phyloP scores from a whole-genome alignment of 2,329 filamentous ascomycete genomes.

The Aspergillus felis region DNA sequence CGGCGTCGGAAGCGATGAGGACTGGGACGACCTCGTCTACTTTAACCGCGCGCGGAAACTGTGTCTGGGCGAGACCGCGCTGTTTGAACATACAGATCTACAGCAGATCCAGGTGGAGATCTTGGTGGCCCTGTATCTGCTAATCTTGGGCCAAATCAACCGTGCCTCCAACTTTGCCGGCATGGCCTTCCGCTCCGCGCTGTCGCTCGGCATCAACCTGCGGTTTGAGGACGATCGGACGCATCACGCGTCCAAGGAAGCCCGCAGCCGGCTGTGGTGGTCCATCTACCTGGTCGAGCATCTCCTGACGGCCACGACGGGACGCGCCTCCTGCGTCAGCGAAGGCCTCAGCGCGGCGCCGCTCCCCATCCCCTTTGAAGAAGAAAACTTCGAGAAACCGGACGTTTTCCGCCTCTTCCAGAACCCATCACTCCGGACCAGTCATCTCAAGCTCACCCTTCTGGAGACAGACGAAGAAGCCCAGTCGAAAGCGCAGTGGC shows the following conservation, averaged over 20 bases:
- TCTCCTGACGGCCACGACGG: slow-evolving; percentile 40
- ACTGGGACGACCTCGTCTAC: slow-evolving; percentile 37
- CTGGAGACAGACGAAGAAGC: slow-evolving; percentile 20
- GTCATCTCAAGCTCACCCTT: slow-evolving; percentile 24
- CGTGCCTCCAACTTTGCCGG: slow-evolving; percentile 40
- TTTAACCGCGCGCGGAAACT: slow-evolving; percentile 39
- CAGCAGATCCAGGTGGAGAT: slow-evolving; percentile 42
- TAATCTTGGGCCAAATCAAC: slow-evolving; percentile 40
- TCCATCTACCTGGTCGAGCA: slow-evolving; percentile 41
- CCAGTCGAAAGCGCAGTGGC: slow-evolving; percentile 15
- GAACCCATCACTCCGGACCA: slow-evolving; percentile 14
- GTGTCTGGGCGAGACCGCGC: slow-evolving; percentile 30
- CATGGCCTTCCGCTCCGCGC: slow-evolving; percentile 38
- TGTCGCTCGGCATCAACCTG: slow-evolving; percentile 41
- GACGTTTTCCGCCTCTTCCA: slow-evolving; percentile 24
- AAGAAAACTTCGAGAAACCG: slow-evolving; percentile 29
- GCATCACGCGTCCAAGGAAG: slow-evolving; percentile 37
- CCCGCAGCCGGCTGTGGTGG: slow-evolving; percentile 42
- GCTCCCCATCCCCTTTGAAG: slow-evolving; percentile 35
- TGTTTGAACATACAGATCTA: slow-evolving; percentile 40
- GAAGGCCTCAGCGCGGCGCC: slow-evolving; percentile 37
- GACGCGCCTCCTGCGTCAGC: slow-evolving; percentile 37
- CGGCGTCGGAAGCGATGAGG: slow-evolving; percentile 6
- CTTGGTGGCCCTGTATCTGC: slow-evolving; percentile 38
- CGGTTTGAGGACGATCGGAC: slow-evolving; percentile 33